phyloP scores from a whole-genome alignment of 768 basidiomycete species.

The Neoboletus subvelutipes region DNA sequence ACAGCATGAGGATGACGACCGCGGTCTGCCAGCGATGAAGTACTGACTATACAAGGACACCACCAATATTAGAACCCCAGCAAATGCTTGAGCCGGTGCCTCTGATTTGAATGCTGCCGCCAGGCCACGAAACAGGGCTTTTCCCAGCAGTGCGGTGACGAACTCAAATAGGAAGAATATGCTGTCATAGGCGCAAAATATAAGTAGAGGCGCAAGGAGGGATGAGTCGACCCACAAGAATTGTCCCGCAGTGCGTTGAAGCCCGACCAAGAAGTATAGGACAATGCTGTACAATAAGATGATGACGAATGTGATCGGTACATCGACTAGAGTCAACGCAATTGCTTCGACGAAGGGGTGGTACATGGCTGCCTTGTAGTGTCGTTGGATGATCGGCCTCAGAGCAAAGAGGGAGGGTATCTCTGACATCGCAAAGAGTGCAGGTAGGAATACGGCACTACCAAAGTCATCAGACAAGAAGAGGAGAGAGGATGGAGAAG shows the following conservation, averaged over 20 bases:
- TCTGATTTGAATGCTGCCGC: conserved; percentile 59
- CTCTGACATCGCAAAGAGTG: conserved; percentile 58
- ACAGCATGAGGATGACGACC: not conserved
- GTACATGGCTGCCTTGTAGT: conserved; percentile 48
- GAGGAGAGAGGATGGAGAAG: fast-evolving
- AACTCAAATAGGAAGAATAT: conserved; percentile 60
- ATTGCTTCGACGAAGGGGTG: conserved; percentile 48
- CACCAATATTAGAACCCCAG: conserved; percentile 50
- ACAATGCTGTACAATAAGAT: conserved; percentile 37
- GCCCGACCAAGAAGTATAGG: conserved; percentile 60
- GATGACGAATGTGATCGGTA: conserved; percentile 42
- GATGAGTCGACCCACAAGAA: conserved; percentile 57
- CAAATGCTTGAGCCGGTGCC: conserved; percentile 62
- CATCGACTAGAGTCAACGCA: conserved; percentile 47
- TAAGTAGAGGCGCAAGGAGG: conserved; percentile 9
- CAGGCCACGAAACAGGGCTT: conserved; percentile 70
- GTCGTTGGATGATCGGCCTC: conserved; percentile 45
- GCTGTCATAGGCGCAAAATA: conserved; percentile 31
- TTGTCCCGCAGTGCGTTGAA: conserved; percentile 54
- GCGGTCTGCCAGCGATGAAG: not conserved
- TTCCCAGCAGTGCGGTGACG: conserved; percentile 61
- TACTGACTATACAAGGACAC: conserved; percentile 48
- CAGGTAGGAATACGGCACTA: conserved; percentile 59
- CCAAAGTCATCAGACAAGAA: not conserved
- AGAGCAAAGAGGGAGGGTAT: conserved; percentile 49